Evolutionary conservation across 768 basidiomycete genomes (phyloP).

Genomic region (Crepidotus variabilis): DNA sequence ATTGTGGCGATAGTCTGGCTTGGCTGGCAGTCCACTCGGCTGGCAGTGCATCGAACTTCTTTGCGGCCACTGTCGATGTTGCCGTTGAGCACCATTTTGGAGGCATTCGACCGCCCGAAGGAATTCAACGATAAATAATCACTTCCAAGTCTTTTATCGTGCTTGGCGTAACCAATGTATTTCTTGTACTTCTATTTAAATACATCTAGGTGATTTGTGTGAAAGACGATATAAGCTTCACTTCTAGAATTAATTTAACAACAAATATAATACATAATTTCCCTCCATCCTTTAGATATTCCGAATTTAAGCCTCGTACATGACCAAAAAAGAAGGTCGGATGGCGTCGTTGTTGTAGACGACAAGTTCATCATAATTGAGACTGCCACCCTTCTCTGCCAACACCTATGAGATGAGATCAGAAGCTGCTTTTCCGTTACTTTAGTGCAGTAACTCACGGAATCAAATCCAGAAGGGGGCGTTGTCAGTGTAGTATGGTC

Average conservation of each 20-base stretch:
- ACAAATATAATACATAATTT: background rate
- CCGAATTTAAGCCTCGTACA: conserved; percentile 49
- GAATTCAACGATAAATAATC: background rate
- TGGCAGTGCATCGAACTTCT: background rate
- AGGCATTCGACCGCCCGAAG: background rate
- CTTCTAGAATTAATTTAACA: background rate
- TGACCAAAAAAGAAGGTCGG: conserved; percentile 64
- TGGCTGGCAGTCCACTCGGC: conserved; percentile 46
- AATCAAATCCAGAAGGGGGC: conserved; percentile 63
- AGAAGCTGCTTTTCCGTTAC: background rate
- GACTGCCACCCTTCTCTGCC: conserved; percentile 60
- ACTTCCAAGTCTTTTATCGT: no score
- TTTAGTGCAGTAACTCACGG: conserved; percentile 36
- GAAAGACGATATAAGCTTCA: background rate
- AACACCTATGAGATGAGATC: conserved; percentile 43
- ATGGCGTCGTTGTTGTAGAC: conserved; percentile 73
- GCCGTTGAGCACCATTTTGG: background rate
- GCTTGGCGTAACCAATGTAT: background rate
- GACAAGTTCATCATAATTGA: conserved; percentile 71
- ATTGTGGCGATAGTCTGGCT: conserved; percentile 48
- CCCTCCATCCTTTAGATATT: background rate
- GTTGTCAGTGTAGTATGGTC: conserved; percentile 52
- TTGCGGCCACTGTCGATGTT: background rate
- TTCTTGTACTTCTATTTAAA: background rate
- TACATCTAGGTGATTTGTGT: background rate